These are phyloP conservation scores for Penicillium alfredii DNA, from an alignment of 495 filamentous ascomycete genomes.

Conservation along the genomic window DNA sequence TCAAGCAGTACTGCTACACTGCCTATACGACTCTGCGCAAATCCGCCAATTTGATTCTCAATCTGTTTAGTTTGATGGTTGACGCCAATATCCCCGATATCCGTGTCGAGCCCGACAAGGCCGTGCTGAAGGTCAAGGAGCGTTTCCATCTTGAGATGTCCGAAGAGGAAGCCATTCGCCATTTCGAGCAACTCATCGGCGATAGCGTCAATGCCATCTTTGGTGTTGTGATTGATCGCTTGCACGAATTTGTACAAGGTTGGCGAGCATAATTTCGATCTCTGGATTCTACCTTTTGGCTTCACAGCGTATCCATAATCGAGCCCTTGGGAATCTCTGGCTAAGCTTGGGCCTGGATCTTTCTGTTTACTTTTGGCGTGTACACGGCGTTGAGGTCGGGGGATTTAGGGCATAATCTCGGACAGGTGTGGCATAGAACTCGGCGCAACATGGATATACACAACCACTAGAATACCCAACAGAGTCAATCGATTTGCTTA, in stretches of 20 bases:
- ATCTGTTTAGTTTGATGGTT: slow-evolving; percentile 93
- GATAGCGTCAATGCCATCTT: slow-evolving; percentile 83
- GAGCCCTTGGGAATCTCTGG: no score
- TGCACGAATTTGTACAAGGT: slow-evolving; percentile 90
- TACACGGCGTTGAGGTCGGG: no score
- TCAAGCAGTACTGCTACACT: slow-evolving; percentile 93
- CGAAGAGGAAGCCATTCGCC: slow-evolving; percentile 86
- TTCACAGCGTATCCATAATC: no score
- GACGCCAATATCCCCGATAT: slow-evolving; percentile 97
- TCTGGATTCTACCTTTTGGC: not conserved
- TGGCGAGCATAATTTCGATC: slow-evolving; percentile 58
- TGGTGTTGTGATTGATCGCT: slow-evolving; percentile 87
- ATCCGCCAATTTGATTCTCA: slow-evolving; percentile 84
- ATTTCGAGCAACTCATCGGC: slow-evolving; percentile 81
- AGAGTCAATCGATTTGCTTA: no score
- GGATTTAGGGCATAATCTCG: no score
- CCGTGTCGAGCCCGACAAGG: slow-evolving; percentile 83
- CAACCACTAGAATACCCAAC: no score
- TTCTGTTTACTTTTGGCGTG: no score
- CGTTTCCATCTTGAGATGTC: slow-evolving; percentile 86
- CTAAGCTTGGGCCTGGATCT: no score
- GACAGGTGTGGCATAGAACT: no score
- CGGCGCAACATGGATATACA: no score
- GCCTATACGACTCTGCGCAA: slow-evolving; percentile 90
- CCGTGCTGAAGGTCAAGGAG: slow-evolving; percentile 90